Evolutionary conservation across 441 rosid genomes (phyloP), one percentile per base, ranked within the genome.

Genomic region (Arabidopsis lyrata): DNA sequence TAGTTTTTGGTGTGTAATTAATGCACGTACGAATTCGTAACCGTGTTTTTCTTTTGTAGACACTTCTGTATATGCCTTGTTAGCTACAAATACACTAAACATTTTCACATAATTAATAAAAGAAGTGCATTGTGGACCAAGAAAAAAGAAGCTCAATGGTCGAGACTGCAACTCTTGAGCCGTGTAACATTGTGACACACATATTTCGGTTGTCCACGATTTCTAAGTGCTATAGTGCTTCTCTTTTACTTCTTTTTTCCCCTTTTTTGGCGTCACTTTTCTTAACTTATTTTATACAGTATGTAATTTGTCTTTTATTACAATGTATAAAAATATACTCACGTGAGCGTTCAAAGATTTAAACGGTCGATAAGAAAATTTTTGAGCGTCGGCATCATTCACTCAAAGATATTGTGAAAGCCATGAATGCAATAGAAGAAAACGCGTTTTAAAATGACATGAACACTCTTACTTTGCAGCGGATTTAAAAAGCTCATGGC

Each of bases 111-210:
- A 14, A 4, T 6, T 13, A 6, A 34, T 16, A 56, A n/a, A 50
- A 55, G 38, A 55, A 10, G n/a, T 50, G 31, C n/a, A 53, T 56
- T n/a, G 7, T 55, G 32, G 39, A 57, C 55, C 22, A 16, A 11
- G 36, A 34, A 18, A 57, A 57, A 35, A 34, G 3, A 13, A 10
- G 2, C 18, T 16, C 20, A 41, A 41, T 41, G 20, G 22, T 61
- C 7, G 49, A 60, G 18, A 18, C 11, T 59, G 32, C n/a, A 39
- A 39, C 20, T 61, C 66, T 14, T 41, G 41, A 14, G 50, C 34
- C 50, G 66, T 39, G 50, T 24, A 7, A 22, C 14, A 12, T 24
- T 39, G 49, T 13, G 64, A 59, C 64, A 59, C 32, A 59, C 18
- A 32, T 8, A 31, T 29, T 29, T 16, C 50, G 5, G 8, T 24